Percentiles rank a stretch among this genome's conserved stretches.
These are phyloP conservation scores for Fusarium paranaense DNA, from an alignment of 2,329 filamentous ascomycete genomes.

Conservation along the genomic window DNA sequence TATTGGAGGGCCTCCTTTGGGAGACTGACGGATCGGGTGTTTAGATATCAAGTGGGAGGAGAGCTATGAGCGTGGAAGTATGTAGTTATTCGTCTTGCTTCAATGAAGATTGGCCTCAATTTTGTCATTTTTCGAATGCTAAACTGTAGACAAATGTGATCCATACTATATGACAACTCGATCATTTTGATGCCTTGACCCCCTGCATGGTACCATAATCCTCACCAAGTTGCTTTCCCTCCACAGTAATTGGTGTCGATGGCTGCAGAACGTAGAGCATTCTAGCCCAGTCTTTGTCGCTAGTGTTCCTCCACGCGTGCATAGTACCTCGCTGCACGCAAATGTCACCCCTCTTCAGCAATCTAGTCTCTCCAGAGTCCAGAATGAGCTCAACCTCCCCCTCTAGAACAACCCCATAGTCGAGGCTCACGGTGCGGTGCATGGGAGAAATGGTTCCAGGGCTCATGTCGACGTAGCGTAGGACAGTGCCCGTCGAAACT, in stretches of 20 bases:
- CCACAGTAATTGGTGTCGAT: slow-evolving; percentile 10
- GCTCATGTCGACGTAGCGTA: slow-evolving; percentile 61
- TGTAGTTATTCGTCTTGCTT: not conserved
- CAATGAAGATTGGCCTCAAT: not conserved
- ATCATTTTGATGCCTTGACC: slow-evolving; percentile 29
- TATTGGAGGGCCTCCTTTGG: slow-evolving; percentile 28
- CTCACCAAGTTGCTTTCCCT: slow-evolving; percentile 43
- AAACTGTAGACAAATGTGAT: not conserved
- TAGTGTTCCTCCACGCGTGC: slow-evolving; percentile 65
- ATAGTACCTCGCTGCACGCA: slow-evolving; percentile 67
- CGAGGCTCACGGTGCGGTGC: slow-evolving; percentile 65
- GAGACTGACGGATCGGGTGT: slow-evolving; percentile 22
- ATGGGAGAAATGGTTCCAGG: slow-evolving; percentile 45
- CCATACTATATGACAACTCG: not conserved
- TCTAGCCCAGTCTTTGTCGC: slow-evolving; percentile 58
- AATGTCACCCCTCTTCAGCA: slow-evolving; percentile 63
- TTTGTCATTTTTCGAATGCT: not conserved
- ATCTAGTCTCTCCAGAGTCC: slow-evolving; percentile 60
- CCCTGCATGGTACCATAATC: slow-evolving; percentile 49
- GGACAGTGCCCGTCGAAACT: slow-evolving; percentile 54
- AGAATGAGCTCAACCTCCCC: slow-evolving; percentile 64
- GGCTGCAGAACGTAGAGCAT: slow-evolving; percentile 55
- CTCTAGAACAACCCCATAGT: slow-evolving; percentile 67
- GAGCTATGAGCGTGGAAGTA: slow-evolving; percentile 5
- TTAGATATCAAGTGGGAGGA: slow-evolving; percentile 27